Evolutionary conservation across 768 basidiomycete genomes (phyloP).

Genomic region (Mrakia blollopis): DNA sequence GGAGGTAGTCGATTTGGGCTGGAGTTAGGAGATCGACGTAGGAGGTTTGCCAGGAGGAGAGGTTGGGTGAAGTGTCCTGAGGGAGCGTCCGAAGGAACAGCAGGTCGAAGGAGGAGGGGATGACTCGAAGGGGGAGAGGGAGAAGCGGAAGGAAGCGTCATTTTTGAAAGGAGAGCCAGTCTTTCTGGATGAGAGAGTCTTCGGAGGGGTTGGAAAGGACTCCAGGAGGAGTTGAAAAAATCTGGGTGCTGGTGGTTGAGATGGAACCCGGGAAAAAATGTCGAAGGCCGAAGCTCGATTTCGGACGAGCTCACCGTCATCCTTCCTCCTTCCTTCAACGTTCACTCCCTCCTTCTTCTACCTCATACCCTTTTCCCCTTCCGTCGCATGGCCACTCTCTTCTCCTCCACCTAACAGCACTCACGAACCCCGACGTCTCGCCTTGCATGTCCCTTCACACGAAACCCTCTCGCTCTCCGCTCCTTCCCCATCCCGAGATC

Average conservation of each 20-base stretch:
- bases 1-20: neutral
- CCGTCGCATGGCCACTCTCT: neutral
- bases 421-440: neutral
- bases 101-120: neutral
- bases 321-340: neutral
- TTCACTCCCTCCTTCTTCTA: neutral
- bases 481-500: slow-evolving; percentile 7
- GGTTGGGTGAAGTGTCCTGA: neutral
- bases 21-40: neutral
- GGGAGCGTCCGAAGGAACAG: neutral
- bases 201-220: no score
- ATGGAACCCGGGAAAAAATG: no score
- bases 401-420: neutral
- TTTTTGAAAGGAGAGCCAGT: no score
- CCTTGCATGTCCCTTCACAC: slow-evolving; percentile 2
- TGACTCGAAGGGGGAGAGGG: neutral
- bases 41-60: neutral
- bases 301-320: neutral
- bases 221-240: no score
- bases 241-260: no score
- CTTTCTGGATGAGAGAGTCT: no score
- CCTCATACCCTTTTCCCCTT: neutral
- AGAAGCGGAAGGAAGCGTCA: neutral
- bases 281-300: no score
- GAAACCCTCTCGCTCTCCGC: neutral